A percentile compares a stretch with the other conserved stretches of the same genome.
Conservation (phyloP, 345 rosid genomes). For the Dimocarpus longan region DNA sequence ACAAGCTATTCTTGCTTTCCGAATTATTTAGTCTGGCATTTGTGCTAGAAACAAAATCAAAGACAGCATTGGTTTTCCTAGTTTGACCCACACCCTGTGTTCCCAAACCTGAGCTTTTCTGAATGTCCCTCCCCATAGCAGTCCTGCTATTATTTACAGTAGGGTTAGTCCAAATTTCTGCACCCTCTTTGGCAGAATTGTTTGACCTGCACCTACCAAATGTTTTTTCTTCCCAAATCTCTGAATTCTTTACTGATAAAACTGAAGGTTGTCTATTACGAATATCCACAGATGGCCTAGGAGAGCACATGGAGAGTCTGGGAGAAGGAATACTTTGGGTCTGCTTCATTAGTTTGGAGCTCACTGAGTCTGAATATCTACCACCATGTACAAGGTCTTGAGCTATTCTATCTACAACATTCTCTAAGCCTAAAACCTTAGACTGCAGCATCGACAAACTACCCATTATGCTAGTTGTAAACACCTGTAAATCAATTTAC, state of each 20-base stretch:
- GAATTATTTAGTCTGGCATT: conserved; percentile 39
- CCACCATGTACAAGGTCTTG: conserved; percentile 41
- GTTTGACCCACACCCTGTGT: conserved; percentile 34
- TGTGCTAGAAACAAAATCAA: conserved; percentile 34
- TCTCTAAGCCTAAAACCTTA: conserved; percentile 76
- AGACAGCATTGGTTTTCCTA: conserved; percentile 41
- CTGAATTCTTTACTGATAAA: conserved; percentile 47
- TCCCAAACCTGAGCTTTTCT: conserved; percentile 46
- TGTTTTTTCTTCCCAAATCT: conserved; percentile 56
- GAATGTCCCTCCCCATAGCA: conserved; percentile 44
- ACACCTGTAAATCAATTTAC: conserved; percentile 46
- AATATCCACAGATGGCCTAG: conserved; percentile 65
- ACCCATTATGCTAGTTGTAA: conserved; percentile 66
- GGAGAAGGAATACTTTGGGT: conserved; percentile 58
- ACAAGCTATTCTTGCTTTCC: conserved; percentile 41
- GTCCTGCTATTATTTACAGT: conserved; percentile 38
- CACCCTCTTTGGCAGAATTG: conserved; percentile 45
- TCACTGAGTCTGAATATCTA: conserved; percentile 41
- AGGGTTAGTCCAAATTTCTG: conserved; percentile 45
- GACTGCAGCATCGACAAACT: conserved; percentile 66
- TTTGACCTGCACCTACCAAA: conserved; percentile 49
- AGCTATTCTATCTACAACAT: conserved; percentile 60
- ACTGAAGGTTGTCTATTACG: conserved; percentile 49
- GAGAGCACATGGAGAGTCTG: conserved; percentile 66
- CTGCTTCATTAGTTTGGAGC: conserved; percentile 53